These are phyloP conservation scores for Alternaria arbusti DNA, from an alignment of 2,329 filamentous ascomycete species.

Conservation along the genomic window DNA sequence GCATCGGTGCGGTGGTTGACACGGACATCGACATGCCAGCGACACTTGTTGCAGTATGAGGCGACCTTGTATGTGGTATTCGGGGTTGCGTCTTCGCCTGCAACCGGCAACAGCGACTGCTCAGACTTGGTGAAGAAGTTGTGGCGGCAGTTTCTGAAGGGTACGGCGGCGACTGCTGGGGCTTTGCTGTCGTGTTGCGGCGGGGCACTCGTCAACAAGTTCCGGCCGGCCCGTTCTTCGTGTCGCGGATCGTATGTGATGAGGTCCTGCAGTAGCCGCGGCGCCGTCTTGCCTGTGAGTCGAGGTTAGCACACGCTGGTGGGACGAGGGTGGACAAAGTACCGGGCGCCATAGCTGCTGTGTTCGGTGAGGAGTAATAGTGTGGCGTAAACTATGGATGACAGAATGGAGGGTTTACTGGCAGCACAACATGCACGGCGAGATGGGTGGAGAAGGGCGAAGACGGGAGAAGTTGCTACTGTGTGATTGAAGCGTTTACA, in stretches of 20 bases:
- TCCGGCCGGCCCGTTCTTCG: slow-evolving; percentile 55
- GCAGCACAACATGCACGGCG: slow-evolving; percentile 8
- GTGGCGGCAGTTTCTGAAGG: slow-evolving; percentile 62
- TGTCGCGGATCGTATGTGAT: slow-evolving; percentile 58
- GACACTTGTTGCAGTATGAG: slow-evolving; percentile 67
- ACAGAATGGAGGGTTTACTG: not conserved
- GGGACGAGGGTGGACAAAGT: slow-evolving; percentile 9
- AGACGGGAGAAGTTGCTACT: slow-evolving; percentile 1
- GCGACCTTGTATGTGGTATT: slow-evolving; percentile 62
- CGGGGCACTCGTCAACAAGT: slow-evolving; percentile 65
- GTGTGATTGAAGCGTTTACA: slow-evolving; percentile 21
- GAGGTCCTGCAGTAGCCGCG: slow-evolving; percentile 59
- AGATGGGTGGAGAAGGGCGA: slow-evolving; percentile 12
- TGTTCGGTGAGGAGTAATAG: not conserved
- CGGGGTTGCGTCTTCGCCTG: slow-evolving; percentile 49
- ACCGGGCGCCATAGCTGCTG: slow-evolving; percentile 32
- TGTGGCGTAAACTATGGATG: slow-evolving; percentile 1
- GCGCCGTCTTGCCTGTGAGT: slow-evolving; percentile 57
- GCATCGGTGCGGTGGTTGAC: slow-evolving; percentile 58
- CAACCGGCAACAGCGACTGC: slow-evolving; percentile 58
- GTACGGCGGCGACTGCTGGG: slow-evolving; percentile 43
- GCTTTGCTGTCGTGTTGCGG: slow-evolving; percentile 56
- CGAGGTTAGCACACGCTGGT: slow-evolving; percentile 15
- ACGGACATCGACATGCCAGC: slow-evolving; percentile 65
- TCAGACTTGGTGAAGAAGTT: slow-evolving; percentile 62